phyloP scores from a whole-genome alignment of 2,329 filamentous ascomycete genomes.

The Coniochaeta sp. region DNA sequence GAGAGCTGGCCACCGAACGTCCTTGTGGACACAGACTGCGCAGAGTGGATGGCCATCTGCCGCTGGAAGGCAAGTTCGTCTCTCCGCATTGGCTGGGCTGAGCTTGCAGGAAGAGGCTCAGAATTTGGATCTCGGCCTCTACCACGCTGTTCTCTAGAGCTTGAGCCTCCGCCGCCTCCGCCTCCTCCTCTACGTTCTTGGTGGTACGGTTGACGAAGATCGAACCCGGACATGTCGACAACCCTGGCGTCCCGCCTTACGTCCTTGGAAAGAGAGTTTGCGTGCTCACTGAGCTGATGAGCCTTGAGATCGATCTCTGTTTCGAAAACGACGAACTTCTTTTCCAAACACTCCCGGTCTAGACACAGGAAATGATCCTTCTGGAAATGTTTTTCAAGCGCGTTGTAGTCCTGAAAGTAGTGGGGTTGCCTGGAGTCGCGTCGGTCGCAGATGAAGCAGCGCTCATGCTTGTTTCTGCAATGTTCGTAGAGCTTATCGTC shows the following conservation, averaged over 20 bases:
- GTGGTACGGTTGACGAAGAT: constrained; percentile 67
- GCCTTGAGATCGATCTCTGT: constrained; percentile 92
- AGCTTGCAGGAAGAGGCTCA: constrained; percentile 68
- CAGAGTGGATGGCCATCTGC: constrained; percentile 83
- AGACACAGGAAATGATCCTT: constrained; percentile 81
- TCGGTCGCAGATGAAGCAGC: constrained; percentile 89
- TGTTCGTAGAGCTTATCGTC: constrained; percentile 92
- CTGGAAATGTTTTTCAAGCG: constrained; percentile 78
- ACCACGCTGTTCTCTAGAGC: constrained; percentile 36
- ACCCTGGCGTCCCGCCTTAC: constrained; percentile 73
- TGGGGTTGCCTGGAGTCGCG: constrained; percentile 64
- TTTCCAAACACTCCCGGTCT: constrained; percentile 84
- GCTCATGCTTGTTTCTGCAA: constrained; percentile 88
- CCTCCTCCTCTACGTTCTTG: constrained; percentile 44
- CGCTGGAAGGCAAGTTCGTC: constrained; percentile 89
- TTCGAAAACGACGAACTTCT: constrained; percentile 96
- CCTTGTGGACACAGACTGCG: constrained; percentile 70
- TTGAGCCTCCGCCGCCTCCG: constrained; percentile 15
- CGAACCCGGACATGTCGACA: constrained; percentile 83
- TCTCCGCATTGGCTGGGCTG: constrained; percentile 71
- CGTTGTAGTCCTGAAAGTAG: constrained; percentile 85
- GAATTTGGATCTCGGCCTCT: constrained; percentile 82
- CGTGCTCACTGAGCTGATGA: constrained; percentile 81
- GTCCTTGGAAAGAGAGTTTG: constrained; percentile 72
- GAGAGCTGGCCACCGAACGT: constrained; percentile 81